A percentile compares a stretch with the other conserved stretches of the same genome.
Conservation (phyloP, 2,329 filamentous ascomycete genomes). For the Ophiostoma sp. region DNA sequence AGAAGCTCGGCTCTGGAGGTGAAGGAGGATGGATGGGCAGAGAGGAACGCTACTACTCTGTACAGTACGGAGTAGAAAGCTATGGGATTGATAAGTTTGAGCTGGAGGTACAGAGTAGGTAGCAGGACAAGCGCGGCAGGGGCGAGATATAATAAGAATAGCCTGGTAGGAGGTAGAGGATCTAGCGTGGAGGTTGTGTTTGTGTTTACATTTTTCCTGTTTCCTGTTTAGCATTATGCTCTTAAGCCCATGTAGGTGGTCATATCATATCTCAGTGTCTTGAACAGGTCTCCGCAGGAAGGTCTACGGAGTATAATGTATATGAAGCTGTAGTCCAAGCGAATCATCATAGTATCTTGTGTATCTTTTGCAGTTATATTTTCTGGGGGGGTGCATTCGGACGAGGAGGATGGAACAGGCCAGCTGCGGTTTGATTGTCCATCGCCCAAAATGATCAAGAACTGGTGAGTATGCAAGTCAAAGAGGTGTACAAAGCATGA, state of each 20-base stretch:
- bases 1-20: slow-evolving; percentile 1
- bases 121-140: not conserved
- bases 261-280: slow-evolving; percentile 14
- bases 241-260: not conserved
- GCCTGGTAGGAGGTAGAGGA: not conserved
- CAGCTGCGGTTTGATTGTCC: not conserved
- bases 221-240: slow-evolving; percentile 11
- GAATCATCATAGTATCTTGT: not conserved
- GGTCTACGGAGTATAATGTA: not conserved
- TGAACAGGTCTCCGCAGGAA: not conserved
- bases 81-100: not conserved
- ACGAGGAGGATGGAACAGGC: not conserved
- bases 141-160: not conserved
- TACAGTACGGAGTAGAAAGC: not conserved
- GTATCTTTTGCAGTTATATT: not conserved
- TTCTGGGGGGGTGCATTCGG: not conserved
- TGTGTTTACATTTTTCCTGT: slow-evolving; percentile 6
- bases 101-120: not conserved
- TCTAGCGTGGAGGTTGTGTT: slow-evolving; percentile 5
- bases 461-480: not conserved
- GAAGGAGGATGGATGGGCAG: not conserved
- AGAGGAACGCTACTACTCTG: not conserved
- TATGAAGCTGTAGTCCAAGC: not conserved
- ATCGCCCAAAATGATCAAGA: not conserved
- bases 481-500: not conserved